Base-by-base conservation (phyloP, 768 basidiomycete species). In the Lentinula boryana region DNA sequence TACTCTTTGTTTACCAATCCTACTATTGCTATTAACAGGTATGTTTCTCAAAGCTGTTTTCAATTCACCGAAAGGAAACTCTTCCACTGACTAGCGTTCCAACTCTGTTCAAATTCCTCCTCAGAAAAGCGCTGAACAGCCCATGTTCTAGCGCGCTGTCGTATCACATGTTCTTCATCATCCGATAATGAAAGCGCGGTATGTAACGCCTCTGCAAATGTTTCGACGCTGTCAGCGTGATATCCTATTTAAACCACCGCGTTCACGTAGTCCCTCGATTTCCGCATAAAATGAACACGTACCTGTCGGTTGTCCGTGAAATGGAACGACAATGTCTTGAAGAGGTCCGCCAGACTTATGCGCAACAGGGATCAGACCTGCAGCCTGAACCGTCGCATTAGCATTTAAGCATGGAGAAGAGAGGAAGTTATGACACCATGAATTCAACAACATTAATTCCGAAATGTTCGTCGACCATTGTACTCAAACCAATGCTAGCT, bases 391-490 rank as follows among this genome's bases (percentile, higher is more conserved):
- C 27, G 33, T 13, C 15, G 9, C 15, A 38, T 15, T n/a, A 46
- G 43, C 46, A 54, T 62, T 59, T 65, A 46, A 4, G 36, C 33
- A 61, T 9, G n/a, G 3, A 36, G 40, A 7, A 33, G 46, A 9
- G 51, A 18, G 56, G 61, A 33, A 64, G 49, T 60, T 64, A 21
- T 71, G 83, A 64, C 53, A 91, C 95, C 95, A 98, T 96, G 66
- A 91, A 96, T 71, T 99, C 96, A 7, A 99, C 96, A 40, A 99
- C 81, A 66, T 95, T 97, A 71, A 99, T 98, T 2, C 97, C 96
- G 63, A 98, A 99, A 70, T 99, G 96, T 72, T 99, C 96, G 68
- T 98, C 95, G 0, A 94, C 83, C 96, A 99, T 99, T 13, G 96
- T 97, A 68, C 92, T 95, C 27, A 98, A 70, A 0, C 96, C 95